phyloP scores from a whole-genome alignment of 2,329 filamentous ascomycete species.

The Aspergillus sp. region DNA sequence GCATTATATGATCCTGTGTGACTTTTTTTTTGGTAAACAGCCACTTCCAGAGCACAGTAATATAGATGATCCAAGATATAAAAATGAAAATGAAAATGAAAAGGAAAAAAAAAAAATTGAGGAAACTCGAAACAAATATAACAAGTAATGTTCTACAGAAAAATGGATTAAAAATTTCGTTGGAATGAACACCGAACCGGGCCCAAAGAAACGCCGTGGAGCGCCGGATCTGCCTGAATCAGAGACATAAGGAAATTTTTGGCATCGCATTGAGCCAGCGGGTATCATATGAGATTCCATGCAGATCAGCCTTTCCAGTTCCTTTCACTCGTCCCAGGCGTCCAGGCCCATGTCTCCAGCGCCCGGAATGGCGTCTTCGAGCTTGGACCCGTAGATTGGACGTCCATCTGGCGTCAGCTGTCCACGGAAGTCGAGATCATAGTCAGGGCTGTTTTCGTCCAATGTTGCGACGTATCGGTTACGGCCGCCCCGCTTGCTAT shows the following conservation, averaged over 20 bases:
- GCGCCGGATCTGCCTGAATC: slow-evolving; percentile 22
- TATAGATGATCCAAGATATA: neutral
- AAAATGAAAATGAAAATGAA: neutral
- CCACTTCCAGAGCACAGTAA: slow-evolving; percentile 11
- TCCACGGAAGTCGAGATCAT: slow-evolving; percentile 45
- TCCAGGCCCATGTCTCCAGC: slow-evolving; percentile 35
- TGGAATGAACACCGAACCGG: slow-evolving; percentile 5
- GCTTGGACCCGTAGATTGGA: slow-evolving; percentile 39
- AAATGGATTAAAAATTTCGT: neutral
- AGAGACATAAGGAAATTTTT: slow-evolving; percentile 27
- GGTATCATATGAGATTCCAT: slow-evolving; percentile 29
- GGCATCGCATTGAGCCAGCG: slow-evolving; percentile 28
- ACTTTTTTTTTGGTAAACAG: slow-evolving; percentile 3
- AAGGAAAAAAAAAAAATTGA: neutral
- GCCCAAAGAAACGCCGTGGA: slow-evolving; percentile 19
- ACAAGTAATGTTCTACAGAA: slow-evolving; percentile 13
- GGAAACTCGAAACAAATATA: slow-evolving; percentile 1
- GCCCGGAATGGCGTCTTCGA: slow-evolving; percentile 35
- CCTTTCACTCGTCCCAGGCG: slow-evolving; percentile 33
- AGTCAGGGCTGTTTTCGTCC: slow-evolving; percentile 44
- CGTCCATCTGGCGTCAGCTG: slow-evolving; percentile 44
- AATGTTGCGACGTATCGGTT: slow-evolving; percentile 49
- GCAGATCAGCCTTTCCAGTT: slow-evolving; percentile 17
- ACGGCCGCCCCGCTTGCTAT: slow-evolving; percentile 47
- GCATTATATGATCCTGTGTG: slow-evolving; percentile 18